Conservation (phyloP, 163 green algal species). For the Coccomyxa subellipsoidea region DNA sequence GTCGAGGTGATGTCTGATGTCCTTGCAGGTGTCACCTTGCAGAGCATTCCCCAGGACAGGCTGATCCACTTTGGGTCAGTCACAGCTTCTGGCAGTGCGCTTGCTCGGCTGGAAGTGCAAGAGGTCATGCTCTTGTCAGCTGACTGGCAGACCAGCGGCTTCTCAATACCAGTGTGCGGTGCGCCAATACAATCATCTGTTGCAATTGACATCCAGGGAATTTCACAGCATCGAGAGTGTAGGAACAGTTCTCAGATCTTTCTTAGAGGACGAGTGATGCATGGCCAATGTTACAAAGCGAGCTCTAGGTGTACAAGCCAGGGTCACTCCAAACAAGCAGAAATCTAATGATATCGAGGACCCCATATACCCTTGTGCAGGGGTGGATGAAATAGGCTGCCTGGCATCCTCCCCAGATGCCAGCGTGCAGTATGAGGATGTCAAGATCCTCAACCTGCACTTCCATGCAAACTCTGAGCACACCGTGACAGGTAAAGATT, state of each 20-base stretch:
- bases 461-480: slow-evolving; percentile 2
- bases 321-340: not conserved
- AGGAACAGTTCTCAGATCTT: no score
- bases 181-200: no score
- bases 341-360: not conserved
- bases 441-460: not conserved
- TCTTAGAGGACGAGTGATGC: no score
- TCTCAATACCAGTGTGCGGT: not conserved
- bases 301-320: not conserved
- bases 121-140: not conserved
- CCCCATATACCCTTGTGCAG: not conserved
- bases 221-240: no score
- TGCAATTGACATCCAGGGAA: no score
- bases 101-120: not conserved
- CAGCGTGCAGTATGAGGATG: not conserved
- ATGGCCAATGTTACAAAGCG: no score
- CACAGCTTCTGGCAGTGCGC: not conserved
- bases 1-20: not conserved
- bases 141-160: not conserved
- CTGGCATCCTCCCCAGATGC: not conserved
- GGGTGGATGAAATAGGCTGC: not conserved
- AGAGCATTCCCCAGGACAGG: not conserved
- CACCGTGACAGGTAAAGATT: not conserved
- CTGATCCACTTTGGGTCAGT: not conserved
- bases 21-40: not conserved